Base-by-base conservation (phyloP, 805 yeast species). In the Lipomyces oligophaga region DNA sequence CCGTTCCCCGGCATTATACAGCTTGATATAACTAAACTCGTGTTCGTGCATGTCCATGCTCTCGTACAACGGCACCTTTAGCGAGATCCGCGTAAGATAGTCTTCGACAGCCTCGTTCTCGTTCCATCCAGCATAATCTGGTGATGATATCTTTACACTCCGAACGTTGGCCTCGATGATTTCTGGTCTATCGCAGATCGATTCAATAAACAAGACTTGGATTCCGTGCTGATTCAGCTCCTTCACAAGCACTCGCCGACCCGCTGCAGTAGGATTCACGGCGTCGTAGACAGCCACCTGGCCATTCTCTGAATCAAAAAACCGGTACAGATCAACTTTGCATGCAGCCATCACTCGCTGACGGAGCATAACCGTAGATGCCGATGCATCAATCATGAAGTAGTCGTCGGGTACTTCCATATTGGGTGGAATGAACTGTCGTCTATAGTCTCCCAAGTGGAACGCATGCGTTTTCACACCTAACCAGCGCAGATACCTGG, bases 221-320 rank as follows among this genome's bases (percentile, higher is more conserved):
- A 89, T 81, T 54, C 79, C 78, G 49, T 75, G 70, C 35, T 70
- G 67, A 5, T 70, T 67, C 58, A 90, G 79, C 47, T 67, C 66
- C 27, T 73, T 72, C 22, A 75, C 76, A 31, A 90, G 66, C 25
- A 74, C 76, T 5, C 72, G 59, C 57, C 99, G 74, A 56, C 82
- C 83, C 41, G 74, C 72, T 18, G 82, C 78, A 38, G 83, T 69
- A 4, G 93, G 95, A 63, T 93, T 93, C 41, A 93, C 84, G 0
- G 97, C 97, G 66, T 93, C 99, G 66, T 85, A 93, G 19, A 93
- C 85, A 4, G 95, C 98, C 26, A 93, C 86, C 67, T 93, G 98
- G 8, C 97, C 97, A 60, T 78, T 79, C 52, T 81, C 86, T 24
- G 76, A 75, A 53, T 77, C 76, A 65, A 86, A 87, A 60, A 85